Base-by-base conservation (phyloP, 225 moss, liverwort and hornwort genomes). In the Sphagnum tenellum region DNA sequence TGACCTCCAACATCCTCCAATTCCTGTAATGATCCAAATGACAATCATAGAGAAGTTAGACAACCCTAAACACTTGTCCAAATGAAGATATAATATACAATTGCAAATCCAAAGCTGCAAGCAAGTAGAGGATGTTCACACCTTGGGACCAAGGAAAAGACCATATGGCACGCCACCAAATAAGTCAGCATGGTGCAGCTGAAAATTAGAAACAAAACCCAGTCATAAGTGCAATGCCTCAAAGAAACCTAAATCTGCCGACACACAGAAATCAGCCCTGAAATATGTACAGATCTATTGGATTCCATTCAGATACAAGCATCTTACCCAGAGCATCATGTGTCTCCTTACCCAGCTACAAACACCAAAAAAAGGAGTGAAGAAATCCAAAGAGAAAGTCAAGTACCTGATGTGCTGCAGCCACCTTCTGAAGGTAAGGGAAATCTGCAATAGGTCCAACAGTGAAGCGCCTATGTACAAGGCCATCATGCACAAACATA, bases 401-500 rank as follows among this genome's bases (percentile, higher is more conserved):
- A 56, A 59, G 12, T 77, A 90, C 89, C 89, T 90, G 88, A 75
- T 96, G 96, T 29, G 96, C 96, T 53, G 96, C 90, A 65, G 92
- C 96, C 44, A 92, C 92, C 67, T 87, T 96, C 55, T 92, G 86
- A 29, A 96, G 72, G 44, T 84, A 96, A 8, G 96, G 96, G 52
- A 96, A 84, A 61, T 84, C 90, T 9, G 96, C 96, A 56, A 96
- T 83, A 10, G 96, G 92, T 4, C 96, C 96, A 44, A 96, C 79
- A 48, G 92, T 89, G 14, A 96, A 96, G 47, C 96, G 86, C 50
- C 88, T 75, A 73, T 92, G 96, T 4, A 96, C 96, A 14, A 96
- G 85, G 9, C 96, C 96, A 63, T 96, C 96, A 61, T 96, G 96
- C 5, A 96, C 92, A 55, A 92, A 96, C 96, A 96, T 96, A 69